Base-by-base conservation (phyloP, 768 basidiomycete genomes). In the Suillus tomentosus region DNA sequence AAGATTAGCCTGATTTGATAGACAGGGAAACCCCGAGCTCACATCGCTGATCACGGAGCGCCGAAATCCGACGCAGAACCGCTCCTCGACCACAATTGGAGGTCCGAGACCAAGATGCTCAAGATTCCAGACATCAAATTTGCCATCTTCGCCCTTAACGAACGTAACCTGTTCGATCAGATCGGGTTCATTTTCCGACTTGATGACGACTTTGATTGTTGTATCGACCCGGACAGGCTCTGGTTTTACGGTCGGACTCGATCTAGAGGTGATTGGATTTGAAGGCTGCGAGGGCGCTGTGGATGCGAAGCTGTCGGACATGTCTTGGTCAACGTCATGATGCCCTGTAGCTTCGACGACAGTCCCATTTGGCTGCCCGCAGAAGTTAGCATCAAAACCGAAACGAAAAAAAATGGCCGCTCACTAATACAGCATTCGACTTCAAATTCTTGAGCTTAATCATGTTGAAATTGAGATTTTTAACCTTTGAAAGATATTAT, bases 1-100 rank as follows among this genome's bases (percentile, higher is more conserved):
- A 27, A 40, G 0, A 15, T 40, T 19, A 57, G 39, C n/a, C 5
- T 40, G 8, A 11, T 10, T 19, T 19, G 3, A 40, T 47, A 34
- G 14, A n/a, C 5, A 3, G 45, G 56, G 1, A 13, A 45, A 31
- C 10, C 9, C 14, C 39, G 34, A 40, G 40, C 66, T 9, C 43
- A 70, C 66, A 50, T 68, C 61, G 8, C 62, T 40, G 31, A 71
- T 71, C 27, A 68, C 70, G 19, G 61, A 64, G 6, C 70, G 57
- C 13, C 50, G 57, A 57, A 68, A 71, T 27, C 69, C 67, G 2
- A 64, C 14, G 37, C n/a, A 13, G 11, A 42, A 63, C 19, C 58
- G 62, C 8, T 65, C 62, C 22, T 66, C 57, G 8, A 67, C 62
- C n/a, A 27, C 17, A 36, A 67, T 36, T 22, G 34, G 22, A 47